Evolutionary conservation across 1,139 yeast species (phyloP).

Genomic region (Nakaseomyces delphensis): DNA sequence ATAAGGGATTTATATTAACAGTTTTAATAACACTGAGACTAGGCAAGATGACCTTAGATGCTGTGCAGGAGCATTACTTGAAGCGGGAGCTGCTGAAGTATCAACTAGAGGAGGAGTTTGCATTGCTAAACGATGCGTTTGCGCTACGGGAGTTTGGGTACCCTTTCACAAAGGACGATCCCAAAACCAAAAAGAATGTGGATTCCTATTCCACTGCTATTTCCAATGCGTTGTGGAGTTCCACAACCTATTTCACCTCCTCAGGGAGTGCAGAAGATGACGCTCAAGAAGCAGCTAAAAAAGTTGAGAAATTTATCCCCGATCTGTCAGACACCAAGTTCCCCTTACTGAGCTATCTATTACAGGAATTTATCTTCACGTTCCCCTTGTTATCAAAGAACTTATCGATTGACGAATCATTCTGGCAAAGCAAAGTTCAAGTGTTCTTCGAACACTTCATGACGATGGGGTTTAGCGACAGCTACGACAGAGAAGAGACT

Average conservation of each 20-base stretch:
- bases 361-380: slow-evolving; percentile 49
- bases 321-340: slow-evolving; percentile 32
- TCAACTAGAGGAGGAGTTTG: slow-evolving; percentile 56
- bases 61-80: slow-evolving; percentile 71
- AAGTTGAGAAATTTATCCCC: background rate
- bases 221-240: slow-evolving; percentile 5
- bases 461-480: slow-evolving; percentile 55
- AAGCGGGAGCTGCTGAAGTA: slow-evolving; percentile 67
- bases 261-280: background rate
- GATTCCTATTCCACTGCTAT: slow-evolving; percentile 5
- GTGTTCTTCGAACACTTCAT: slow-evolving; percentile 72
- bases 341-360: slow-evolving; percentile 62
- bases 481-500: slow-evolving; percentile 61
- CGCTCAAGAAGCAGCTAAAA: background rate
- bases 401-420: slow-evolving; percentile 41
- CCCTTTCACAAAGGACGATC: slow-evolving; percentile 48
- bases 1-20: too few relatives aligned
- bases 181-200: slow-evolving; percentile 12
- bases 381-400: slow-evolving; percentile 63
- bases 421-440: slow-evolving; percentile 77
- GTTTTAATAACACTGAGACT: too few relatives aligned
- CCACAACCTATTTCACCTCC: slow-evolving; percentile 1
- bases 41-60: background rate
- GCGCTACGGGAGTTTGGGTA: slow-evolving; percentile 61
- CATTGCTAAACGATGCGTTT: slow-evolving; percentile 45